phyloP scores from a whole-genome alignment of 352 stramenopile species.

The Phytophthora chlamydospora region DNA sequence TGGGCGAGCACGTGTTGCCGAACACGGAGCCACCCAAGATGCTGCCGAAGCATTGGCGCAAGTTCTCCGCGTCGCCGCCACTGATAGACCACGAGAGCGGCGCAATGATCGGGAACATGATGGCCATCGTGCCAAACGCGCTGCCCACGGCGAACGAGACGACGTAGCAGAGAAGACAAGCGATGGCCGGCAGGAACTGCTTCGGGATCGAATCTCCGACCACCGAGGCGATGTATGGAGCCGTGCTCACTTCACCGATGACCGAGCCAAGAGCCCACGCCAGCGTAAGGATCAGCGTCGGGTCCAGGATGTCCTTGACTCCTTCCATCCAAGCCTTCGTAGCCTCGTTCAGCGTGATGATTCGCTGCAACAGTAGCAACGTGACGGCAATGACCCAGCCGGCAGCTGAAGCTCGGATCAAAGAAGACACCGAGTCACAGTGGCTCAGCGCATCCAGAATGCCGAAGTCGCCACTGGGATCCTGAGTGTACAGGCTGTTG shows the following conservation, averaged over 20 bases:
- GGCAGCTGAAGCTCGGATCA: slow-evolving; percentile 80
- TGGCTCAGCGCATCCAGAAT: slow-evolving; percentile 79
- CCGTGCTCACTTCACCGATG: slow-evolving; percentile 87
- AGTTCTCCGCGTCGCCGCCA: slow-evolving; percentile 76
- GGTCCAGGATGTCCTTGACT: slow-evolving; percentile 92
- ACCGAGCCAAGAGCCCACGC: slow-evolving; percentile 90
- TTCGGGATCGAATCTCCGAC: slow-evolving; percentile 76
- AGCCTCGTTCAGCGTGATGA: slow-evolving; percentile 87
- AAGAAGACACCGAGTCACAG: slow-evolving; percentile 76
- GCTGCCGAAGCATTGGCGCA: slow-evolving; percentile 88
- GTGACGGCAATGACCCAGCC: slow-evolving; percentile 77
- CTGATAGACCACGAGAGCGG: slow-evolving; percentile 87
- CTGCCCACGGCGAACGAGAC: slow-evolving; percentile 92
- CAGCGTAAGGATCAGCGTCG: slow-evolving; percentile 89
- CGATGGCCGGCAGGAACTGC: slow-evolving; percentile 82
- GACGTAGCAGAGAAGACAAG: slow-evolving; percentile 85
- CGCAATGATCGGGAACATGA: slow-evolving; percentile 93
- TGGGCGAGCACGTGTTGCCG: slow-evolving; percentile 91
- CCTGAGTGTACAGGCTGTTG: slow-evolving; percentile 43
- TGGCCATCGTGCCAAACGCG: slow-evolving; percentile 92
- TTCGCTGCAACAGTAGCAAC: slow-evolving; percentile 77
- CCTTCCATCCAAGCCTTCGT: slow-evolving; percentile 92
- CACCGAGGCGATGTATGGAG: slow-evolving; percentile 81
- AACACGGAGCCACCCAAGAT: slow-evolving; percentile 90
- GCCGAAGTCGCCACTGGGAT: slow-evolving; percentile 54